These are phyloP conservation scores for Phytophthora boehmeriae DNA, from an alignment of 352 stramenopile species.

Conservation along the genomic window DNA sequence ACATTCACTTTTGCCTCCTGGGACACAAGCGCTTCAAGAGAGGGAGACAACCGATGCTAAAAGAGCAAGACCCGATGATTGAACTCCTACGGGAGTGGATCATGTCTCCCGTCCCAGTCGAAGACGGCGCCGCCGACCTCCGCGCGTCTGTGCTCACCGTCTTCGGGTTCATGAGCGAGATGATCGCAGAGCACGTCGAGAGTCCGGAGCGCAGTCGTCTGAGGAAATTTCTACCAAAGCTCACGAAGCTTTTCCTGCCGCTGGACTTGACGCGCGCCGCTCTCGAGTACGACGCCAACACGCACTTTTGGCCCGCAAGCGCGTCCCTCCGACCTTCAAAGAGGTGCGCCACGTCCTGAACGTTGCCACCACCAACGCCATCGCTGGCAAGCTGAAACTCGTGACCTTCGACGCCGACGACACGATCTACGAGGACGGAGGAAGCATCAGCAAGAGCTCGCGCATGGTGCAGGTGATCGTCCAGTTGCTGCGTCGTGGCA, in stretches of 20 bases:
- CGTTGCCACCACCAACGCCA: constrained; percentile 75
- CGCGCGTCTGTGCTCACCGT: constrained; percentile 71
- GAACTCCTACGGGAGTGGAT: constrained; percentile 88
- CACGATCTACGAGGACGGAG: constrained; percentile 88
- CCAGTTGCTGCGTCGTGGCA: constrained; percentile 62
- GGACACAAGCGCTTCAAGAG: not conserved
- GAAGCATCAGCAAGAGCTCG: constrained; percentile 67
- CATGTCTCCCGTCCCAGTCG: constrained; percentile 57
- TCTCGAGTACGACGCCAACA: constrained; percentile 70
- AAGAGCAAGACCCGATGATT: constrained; percentile 88
- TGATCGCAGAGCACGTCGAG: constrained; percentile 76
- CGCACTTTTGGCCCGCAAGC: constrained; percentile 80
- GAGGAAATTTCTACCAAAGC: constrained; percentile 62
- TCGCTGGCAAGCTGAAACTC: constrained; percentile 76
- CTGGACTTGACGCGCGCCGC: constrained; percentile 72
- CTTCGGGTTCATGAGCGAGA: constrained; percentile 75
- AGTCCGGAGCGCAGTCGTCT: constrained; percentile 48
- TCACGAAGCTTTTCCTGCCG: constrained; percentile 76
- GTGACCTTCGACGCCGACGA: constrained; percentile 89
- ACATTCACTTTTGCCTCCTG: constrained; percentile 6
- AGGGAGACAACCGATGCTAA: constrained; percentile 60
- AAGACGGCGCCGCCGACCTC: constrained; percentile 58
- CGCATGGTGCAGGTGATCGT: constrained; percentile 79
- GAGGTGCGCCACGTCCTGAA: constrained; percentile 88
- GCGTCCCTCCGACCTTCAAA: constrained; percentile 84